Conservation (phyloP, 2,329 filamentous ascomycete genomes). For the Aspergillus sp. region DNA sequence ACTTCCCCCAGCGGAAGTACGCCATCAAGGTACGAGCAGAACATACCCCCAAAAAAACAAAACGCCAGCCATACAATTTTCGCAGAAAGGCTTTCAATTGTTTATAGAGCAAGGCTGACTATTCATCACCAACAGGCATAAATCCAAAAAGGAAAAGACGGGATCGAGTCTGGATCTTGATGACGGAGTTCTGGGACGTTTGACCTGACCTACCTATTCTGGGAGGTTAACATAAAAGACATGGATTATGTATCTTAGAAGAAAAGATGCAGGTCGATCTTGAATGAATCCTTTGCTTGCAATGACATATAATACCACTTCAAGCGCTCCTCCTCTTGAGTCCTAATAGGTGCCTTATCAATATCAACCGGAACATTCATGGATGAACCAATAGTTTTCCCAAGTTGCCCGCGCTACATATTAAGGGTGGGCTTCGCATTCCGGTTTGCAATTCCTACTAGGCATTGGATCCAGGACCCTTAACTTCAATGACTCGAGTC, state of each 20-base stretch:
- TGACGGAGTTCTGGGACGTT: constrained; percentile 38
- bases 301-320: constrained; percentile 26
- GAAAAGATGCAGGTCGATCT: constrained; percentile 37
- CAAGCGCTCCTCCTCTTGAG: neutral
- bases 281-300: constrained; percentile 39
- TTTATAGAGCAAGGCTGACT: constrained; percentile 6
- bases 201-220: constrained; percentile 28
- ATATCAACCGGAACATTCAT: neutral
- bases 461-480: too few species aligned
- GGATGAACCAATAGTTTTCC: neutral
- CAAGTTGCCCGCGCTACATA: too few species aligned
- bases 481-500: too few species aligned
- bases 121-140: constrained; percentile 28
- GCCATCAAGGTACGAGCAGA: constrained; percentile 81
- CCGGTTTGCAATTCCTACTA: too few species aligned
- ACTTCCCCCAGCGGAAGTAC: constrained; percentile 99
- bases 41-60: neutral
- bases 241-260: constrained; percentile 42
- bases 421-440: too few species aligned
- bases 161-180: constrained; percentile 32
- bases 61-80: neutral
- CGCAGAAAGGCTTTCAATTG: neutral
- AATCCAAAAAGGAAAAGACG: constrained; percentile 20
- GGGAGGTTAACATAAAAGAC: constrained; percentile 30
- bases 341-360: neutral